A percentile compares a stretch with the other conserved stretches of the same genome.
phyloP scores from a whole-genome alignment of 805 yeast species.

The Metschnikowia shivogae region DNA sequence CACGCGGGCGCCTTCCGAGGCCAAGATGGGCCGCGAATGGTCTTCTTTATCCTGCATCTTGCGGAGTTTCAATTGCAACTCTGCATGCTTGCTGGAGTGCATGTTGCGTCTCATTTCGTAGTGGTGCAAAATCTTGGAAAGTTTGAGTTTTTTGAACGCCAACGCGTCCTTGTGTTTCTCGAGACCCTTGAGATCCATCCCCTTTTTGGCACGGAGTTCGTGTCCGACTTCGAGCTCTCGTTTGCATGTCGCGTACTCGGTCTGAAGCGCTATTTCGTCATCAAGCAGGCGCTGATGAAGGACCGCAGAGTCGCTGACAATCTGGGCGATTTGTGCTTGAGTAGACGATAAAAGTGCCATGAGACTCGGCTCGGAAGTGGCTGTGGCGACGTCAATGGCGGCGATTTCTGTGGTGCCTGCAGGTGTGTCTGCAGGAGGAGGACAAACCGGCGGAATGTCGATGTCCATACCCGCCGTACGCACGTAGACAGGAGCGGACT shows the following conservation, averaged over 20 bases:
- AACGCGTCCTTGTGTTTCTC: constrained; percentile 31
- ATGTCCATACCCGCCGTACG: constrained; percentile 18
- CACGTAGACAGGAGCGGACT: constrained; percentile 30
- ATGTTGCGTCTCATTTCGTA: constrained; percentile 6
- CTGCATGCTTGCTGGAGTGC: constrained; percentile 12
- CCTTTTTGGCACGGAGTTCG: constrained; percentile 27
- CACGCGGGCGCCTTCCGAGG: constrained; percentile 6
- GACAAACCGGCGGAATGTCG: background rate
- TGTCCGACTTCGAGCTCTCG: constrained; percentile 36
- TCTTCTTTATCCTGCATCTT: constrained; percentile 12
- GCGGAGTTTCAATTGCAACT: constrained; percentile 9
- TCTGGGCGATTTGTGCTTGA: constrained; percentile 7
- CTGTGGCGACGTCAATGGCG: background rate
- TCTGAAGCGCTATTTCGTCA: constrained; percentile 10
- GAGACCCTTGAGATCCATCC: constrained; percentile 29
- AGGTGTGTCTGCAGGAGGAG: background rate
- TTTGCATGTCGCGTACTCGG: constrained; percentile 18
- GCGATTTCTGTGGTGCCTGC: background rate
- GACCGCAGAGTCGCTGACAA: constrained; percentile 4
- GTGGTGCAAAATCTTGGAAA: constrained; percentile 21
- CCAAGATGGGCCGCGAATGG: constrained; percentile 7
- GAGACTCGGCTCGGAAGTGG: background rate
- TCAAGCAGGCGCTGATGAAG: constrained; percentile 6
- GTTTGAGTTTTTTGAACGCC: constrained; percentile 30
- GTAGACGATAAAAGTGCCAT: background rate